Evolutionary conservation across 2,329 filamentous ascomycete genomes (phyloP).

Genomic region (Arthrobotrys sinensis): DNA sequence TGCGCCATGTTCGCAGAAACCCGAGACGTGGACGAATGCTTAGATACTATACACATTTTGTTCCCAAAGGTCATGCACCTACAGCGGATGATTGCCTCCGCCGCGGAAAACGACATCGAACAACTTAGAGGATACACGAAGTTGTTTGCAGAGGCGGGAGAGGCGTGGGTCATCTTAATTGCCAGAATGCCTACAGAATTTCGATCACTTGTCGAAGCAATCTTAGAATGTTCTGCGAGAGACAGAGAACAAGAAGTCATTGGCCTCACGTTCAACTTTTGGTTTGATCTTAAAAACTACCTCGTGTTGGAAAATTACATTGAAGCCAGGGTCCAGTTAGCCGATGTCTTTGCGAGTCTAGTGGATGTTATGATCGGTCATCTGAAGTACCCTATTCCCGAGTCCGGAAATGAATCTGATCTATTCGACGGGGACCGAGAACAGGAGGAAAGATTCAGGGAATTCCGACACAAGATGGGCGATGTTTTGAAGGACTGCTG

Average conservation of each 20-base stretch:
- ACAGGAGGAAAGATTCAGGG: constrained; percentile 95
- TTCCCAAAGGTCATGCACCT: constrained; percentile 85
- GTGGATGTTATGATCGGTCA: constrained; percentile 95
- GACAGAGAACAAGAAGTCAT: constrained; percentile 93
- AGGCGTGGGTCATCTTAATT: constrained; percentile 93
- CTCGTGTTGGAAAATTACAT: constrained; percentile 91
- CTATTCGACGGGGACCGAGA: constrained; percentile 96
- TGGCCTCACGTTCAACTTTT: constrained; percentile 94
- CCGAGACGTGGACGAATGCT: constrained; percentile 90
- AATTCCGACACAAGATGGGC: constrained; percentile 97
- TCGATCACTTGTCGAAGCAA: constrained; percentile 85
- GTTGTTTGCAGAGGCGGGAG: constrained; percentile 91
- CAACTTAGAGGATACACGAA: constrained; percentile 89
- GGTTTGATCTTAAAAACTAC: constrained; percentile 98
- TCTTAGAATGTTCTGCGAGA: constrained; percentile 90
- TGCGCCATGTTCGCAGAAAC: constrained; percentile 94
- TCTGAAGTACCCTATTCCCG: constrained; percentile 85
- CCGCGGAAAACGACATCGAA: constrained; percentile 84
- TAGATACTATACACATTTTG: constrained; percentile 83
- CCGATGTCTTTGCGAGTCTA: constrained; percentile 87
- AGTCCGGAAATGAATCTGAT: constrained; percentile 81
- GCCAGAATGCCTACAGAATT: constrained; percentile 87
- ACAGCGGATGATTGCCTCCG: constrained; percentile 81
- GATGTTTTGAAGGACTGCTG: constrained; percentile 98
- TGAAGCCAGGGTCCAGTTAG: constrained; percentile 80